phyloP scores from a whole-genome alignment of 305 asterid species.

The Fraxinus sp. region DNA sequence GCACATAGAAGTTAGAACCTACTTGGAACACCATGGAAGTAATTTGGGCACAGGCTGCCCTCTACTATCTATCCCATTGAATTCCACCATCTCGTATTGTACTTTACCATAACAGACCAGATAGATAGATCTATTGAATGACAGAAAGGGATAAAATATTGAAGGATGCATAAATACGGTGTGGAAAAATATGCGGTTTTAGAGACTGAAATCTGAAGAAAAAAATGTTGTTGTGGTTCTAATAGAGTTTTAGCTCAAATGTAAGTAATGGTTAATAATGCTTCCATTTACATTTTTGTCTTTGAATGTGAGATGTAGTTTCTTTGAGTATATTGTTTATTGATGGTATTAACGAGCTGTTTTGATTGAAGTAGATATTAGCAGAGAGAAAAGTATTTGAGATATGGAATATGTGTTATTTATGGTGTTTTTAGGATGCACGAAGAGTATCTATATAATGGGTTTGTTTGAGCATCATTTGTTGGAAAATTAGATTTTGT shows the following conservation, averaged over 20 bases:
- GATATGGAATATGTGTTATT: not conserved
- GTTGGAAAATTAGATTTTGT: too few relatives aligned
- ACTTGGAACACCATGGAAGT: not conserved
- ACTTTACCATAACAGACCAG: too few relatives aligned
- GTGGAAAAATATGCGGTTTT: not conserved
- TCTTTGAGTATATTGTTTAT: not conserved
- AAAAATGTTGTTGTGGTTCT: not conserved
- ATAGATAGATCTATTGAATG: too few relatives aligned
- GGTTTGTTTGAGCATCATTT: not conserved
- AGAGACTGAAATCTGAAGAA: not conserved
- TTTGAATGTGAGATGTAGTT: not conserved
- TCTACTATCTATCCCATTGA: too few relatives aligned
- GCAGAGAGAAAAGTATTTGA: not conserved
- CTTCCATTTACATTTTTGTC: not conserved
- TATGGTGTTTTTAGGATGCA: not conserved
- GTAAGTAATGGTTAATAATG: not conserved
- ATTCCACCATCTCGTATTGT: too few relatives aligned
- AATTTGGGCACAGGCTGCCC: not conserved
- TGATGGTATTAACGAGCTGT: not conserved
- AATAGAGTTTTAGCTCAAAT: not conserved
- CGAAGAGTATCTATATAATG: not conserved
- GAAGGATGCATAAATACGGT: not conserved
- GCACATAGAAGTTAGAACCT: not conserved
- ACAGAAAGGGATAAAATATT: too few relatives aligned
- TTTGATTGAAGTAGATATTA: not conserved